phyloP scores from a whole-genome alignment of 2,329 filamentous ascomycete genomes.

The Cryphonectria naterciae region DNA sequence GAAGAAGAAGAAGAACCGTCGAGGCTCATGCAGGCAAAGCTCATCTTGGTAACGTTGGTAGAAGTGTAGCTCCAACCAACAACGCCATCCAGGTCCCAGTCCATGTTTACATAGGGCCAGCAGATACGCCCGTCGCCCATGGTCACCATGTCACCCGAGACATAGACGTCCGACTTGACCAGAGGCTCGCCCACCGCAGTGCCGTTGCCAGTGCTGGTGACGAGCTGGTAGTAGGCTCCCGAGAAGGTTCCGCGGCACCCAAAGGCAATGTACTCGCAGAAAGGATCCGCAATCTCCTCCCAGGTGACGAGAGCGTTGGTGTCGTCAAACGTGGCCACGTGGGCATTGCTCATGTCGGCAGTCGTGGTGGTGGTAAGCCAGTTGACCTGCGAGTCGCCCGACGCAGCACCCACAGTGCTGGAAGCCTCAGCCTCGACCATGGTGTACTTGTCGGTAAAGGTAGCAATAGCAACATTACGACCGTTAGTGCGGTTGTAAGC shows the following conservation, averaged over 20 bases:
- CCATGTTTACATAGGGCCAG: slow-evolving; percentile 64
- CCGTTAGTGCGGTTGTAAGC: slow-evolving; percentile 57
- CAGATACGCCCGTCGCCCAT: slow-evolving; percentile 62
- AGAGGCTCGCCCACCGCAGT: slow-evolving; percentile 55
- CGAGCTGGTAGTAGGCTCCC: slow-evolving; percentile 63
- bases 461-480: slow-evolving; percentile 62
- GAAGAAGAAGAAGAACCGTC: slow-evolving; percentile 19
- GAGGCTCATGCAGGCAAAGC: slow-evolving; percentile 53
- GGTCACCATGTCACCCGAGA: slow-evolving; percentile 66
- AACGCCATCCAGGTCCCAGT: slow-evolving; percentile 48
- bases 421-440: slow-evolving; percentile 57
- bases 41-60: slow-evolving; percentile 48
- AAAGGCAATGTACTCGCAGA: slow-evolving; percentile 61
- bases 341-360: slow-evolving; percentile 61
- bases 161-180: slow-evolving; percentile 56
- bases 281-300: slow-evolving; percentile 62
- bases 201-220: slow-evolving; percentile 55
- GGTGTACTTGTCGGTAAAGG: slow-evolving; percentile 62
- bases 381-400: slow-evolving; percentile 62
- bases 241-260: slow-evolving; percentile 62
- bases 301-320: slow-evolving; percentile 60
- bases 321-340: slow-evolving; percentile 58
- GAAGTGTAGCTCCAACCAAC: slow-evolving; percentile 35
- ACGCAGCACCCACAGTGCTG: slow-evolving; percentile 54
- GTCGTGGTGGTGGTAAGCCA: slow-evolving; percentile 52